Percentiles rank a stretch among this genome's conserved stretches.
phyloP scores from a whole-genome alignment of 345 rosid genomes.

The Melaleuca quinquenervia region DNA sequence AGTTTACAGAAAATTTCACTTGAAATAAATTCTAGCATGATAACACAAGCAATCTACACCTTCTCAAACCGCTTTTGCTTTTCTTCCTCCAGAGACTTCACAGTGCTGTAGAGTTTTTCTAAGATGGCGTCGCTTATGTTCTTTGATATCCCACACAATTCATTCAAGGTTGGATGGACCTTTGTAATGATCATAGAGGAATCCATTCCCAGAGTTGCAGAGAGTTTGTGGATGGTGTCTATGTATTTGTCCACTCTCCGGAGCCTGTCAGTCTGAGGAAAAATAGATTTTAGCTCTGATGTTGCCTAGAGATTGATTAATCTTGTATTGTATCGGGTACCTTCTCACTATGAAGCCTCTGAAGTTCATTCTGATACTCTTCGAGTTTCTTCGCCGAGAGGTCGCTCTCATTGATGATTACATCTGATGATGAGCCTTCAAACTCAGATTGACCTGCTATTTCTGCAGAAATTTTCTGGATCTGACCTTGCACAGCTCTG shows the following conservation, averaged over 20 bases:
- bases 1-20: background rate
- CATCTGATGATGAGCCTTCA: constrained; percentile 47
- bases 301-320: background rate
- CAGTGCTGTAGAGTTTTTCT: constrained; percentile 67
- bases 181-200: constrained; percentile 94
- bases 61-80: constrained; percentile 72
- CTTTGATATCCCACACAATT: constrained; percentile 82
- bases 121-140: constrained; percentile 80
- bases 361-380: constrained; percentile 81
- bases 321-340: constrained; percentile 14
- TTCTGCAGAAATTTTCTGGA: constrained; percentile 79
- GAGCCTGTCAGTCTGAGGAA: constrained; percentile 63
- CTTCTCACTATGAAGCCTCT: constrained; percentile 78
- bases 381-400: constrained; percentile 87
- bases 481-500: constrained; percentile 64
- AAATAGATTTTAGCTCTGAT: background rate
- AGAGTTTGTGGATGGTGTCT: constrained; percentile 44
- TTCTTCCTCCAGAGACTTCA: constrained; percentile 74
- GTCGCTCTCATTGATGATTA: constrained; percentile 66
- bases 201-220: constrained; percentile 81
- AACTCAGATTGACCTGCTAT: constrained; percentile 74
- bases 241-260: constrained; percentile 71
- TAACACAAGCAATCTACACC: constrained; percentile 29
- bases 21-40: background rate
- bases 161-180: constrained; percentile 89